Evolutionary conservation across 2,329 filamentous ascomycete genomes (phyloP), one percentile per base, ranked within the genome.

Genomic region (Neopestalotiopsis sp.): DNA sequence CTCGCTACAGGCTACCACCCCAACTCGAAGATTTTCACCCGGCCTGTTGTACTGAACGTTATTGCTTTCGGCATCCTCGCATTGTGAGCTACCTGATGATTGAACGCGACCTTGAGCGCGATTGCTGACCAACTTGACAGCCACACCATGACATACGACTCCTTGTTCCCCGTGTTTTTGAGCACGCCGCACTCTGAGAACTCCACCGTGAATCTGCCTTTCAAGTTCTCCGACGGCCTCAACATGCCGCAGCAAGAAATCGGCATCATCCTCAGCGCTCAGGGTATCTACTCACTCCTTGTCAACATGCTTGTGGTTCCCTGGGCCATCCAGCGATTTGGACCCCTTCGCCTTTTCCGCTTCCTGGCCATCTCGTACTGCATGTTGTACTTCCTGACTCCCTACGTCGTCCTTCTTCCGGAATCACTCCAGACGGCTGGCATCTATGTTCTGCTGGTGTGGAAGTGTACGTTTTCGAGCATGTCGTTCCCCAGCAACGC

Each of bases 121-220:
- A 62, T 62, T 59, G 10, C 17, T 6, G 17, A 17, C n/a, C 17
- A 38, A 10, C 40, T 40, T 20, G 20, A 71, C 56, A 97, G 95
- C 83, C 95, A 98, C 82, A 98, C 95, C 13, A 98, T 99, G 81
- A 97, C 95, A 0, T 96, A 97, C 75, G 96, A 99, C 81, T 93
- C 97, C 77, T 88, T 98, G 63, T 91, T 98, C 74, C 95, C 96
- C 0, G 93, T 98, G 1, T 94, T 99, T 74, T 89, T 99, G 77
- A 95, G 58, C 49, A 67, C 66, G 17, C 58, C 57, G 13, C 59
- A 62, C 34, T 32, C 40, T 34, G 66, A 67, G 20, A 59, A 53
- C 12, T 24, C 32, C 17, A 42, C 38, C 20, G 84, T 75, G 71
- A 86, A 82, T 13, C 87, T 97, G 1, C 95, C 95, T 0, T 96